Conservation (phyloP, 192 early-diverging fungal species). For the Mortierella antarctica region DNA sequence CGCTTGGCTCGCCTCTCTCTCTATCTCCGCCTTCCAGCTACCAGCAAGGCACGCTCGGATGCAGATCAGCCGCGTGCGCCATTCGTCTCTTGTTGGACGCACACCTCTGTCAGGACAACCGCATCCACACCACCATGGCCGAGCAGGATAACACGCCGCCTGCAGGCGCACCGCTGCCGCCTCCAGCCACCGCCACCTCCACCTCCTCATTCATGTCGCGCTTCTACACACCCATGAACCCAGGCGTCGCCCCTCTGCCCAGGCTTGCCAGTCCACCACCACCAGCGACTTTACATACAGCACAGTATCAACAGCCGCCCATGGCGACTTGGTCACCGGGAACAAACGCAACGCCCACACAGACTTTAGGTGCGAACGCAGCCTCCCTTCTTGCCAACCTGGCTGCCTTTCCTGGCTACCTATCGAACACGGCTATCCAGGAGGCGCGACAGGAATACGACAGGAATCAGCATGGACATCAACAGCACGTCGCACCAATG, state of each 20-base stretch:
- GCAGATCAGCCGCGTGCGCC: too few relatives aligned
- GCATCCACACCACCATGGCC: background rate
- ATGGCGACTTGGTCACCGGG: background rate
- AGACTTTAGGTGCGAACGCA: conserved; percentile 13
- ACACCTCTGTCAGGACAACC: background rate
- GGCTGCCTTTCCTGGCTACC: conserved; percentile 33
- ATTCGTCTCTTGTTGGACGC: too few relatives aligned
- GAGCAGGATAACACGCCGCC: background rate
- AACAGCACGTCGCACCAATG: background rate
- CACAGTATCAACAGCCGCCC: background rate
- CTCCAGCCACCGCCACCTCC: conserved; percentile 2
- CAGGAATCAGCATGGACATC: conserved; percentile 2
- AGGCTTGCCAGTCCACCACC: background rate
- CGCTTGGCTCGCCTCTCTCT: too few relatives aligned
- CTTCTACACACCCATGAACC: conserved; percentile 50
- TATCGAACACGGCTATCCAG: conserved; percentile 42
- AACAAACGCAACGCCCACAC: background rate
- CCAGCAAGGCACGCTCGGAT: too few relatives aligned
- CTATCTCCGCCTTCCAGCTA: too few relatives aligned
- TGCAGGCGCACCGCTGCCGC: background rate
- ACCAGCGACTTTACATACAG: background rate
- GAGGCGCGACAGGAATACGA: conserved; percentile 35
- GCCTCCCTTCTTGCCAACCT: conserved; percentile 32
- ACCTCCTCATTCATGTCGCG: conserved; percentile 38
- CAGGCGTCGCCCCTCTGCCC: background rate